Evolutionary conservation across 1,284 basidiomycete species (phyloP).

Genomic region (Grifola frondosa): DNA sequence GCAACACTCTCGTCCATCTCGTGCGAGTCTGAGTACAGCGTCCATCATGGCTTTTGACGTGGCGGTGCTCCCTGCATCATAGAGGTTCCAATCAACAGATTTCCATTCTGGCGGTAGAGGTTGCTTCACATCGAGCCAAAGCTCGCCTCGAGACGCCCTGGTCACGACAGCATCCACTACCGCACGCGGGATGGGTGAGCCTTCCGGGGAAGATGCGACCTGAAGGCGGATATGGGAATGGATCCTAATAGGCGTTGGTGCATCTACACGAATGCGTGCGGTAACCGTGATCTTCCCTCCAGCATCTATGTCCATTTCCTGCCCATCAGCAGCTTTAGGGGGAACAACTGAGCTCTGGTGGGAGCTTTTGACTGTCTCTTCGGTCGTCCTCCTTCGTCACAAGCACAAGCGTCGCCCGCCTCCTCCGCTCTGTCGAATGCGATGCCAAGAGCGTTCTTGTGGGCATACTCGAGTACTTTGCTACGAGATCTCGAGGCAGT

Average conservation of each 20-base stretch:
- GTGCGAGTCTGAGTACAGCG: conserved; percentile 48
- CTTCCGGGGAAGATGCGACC: conserved; percentile 53
- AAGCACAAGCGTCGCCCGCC: conserved; percentile 62
- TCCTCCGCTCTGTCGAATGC: conserved; percentile 64
- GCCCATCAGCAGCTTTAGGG: conserved; percentile 3
- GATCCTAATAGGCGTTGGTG: conserved; percentile 45
- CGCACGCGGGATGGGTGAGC: conserved; percentile 40
- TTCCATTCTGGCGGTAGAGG: conserved; percentile 57
- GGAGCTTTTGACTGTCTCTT: conserved; percentile 20
- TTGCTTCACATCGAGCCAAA: conserved; percentile 52
- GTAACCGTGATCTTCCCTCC: conserved; percentile 40
- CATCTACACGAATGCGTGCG: conserved; percentile 55
- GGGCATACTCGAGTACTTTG: conserved; percentile 41
- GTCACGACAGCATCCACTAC: conserved; percentile 57
- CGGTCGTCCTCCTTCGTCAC: conserved; percentile 53
- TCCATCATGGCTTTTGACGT: conserved; percentile 65
- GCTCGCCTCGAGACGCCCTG: conserved; percentile 49
- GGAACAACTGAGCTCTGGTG: conserved; percentile 19
- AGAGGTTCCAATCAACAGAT: conserved; percentile 61
- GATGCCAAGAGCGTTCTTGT: conserved; percentile 53
- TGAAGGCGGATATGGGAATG: conserved; percentile 64
- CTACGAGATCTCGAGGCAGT: conserved; percentile 17
- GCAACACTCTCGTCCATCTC: conserved; percentile 46
- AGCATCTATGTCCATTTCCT: conserved; percentile 5
- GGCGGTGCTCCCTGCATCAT: conserved; percentile 58